A percentile compares a stretch with the other conserved stretches of the same genome.
These are phyloP conservation scores for Sugiyamaella paludigena DNA, from an alignment of 1,139 yeast species.

Conservation along the genomic window DNA sequence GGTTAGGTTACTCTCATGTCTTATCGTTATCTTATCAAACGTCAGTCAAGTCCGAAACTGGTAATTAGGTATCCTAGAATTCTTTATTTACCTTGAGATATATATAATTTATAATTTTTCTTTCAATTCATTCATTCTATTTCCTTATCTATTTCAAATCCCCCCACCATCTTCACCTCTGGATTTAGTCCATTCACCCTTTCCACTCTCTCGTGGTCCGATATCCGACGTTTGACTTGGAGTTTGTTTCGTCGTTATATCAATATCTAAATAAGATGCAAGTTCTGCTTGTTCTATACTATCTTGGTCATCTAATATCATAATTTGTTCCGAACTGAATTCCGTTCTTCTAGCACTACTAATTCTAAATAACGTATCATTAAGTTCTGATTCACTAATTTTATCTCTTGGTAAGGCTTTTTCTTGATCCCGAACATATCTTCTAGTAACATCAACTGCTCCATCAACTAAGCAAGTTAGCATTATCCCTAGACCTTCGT, in stretches of 20 bases:
- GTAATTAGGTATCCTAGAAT: no score
- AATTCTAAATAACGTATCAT: constrained; percentile 38
- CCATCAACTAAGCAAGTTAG: constrained; percentile 57
- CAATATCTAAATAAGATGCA: constrained; percentile 23
- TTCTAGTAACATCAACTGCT: constrained; percentile 62
- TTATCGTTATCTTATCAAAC: no score
- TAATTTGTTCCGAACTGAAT: constrained; percentile 38
- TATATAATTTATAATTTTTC: no score
- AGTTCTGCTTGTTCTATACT: constrained; percentile 43
- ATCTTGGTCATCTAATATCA: constrained; percentile 40
- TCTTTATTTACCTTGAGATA: no score
- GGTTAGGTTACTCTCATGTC: no score
- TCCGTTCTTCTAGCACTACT: constrained; percentile 43
- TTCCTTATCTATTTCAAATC: no score
- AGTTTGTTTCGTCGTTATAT: constrained; percentile 22
- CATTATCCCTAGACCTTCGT: no score
- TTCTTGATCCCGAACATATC: constrained; percentile 58
- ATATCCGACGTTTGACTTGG: constrained; percentile 20
- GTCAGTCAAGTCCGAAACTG: no score
- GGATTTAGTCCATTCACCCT: constrained; percentile 64
- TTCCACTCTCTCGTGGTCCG: constrained; percentile 65
- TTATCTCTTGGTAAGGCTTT: constrained; percentile 52
- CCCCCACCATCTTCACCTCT: constrained; percentile 72
- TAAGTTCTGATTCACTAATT: constrained; percentile 46
- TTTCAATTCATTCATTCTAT: no score